These are phyloP conservation scores for Boechera stricta DNA, from an alignment of 345 rosid species.

Conservation along the genomic window DNA sequence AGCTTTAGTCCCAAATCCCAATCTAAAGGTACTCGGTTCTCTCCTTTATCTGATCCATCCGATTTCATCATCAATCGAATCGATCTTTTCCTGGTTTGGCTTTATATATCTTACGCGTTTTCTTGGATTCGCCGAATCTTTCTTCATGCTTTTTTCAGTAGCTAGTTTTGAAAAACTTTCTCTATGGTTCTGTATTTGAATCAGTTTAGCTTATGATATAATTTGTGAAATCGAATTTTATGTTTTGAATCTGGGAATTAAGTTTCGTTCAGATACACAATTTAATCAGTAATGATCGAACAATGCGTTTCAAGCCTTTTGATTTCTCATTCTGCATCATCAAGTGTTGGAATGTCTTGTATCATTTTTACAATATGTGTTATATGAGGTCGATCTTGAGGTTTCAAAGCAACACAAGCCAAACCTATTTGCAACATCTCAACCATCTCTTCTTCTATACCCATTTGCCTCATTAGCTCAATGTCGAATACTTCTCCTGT, in stretches of 20 bases:
- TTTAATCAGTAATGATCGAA: neutral
- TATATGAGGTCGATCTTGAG: constrained; percentile 65
- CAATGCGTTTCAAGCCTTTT: neutral
- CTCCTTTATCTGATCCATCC: constrained; percentile 43
- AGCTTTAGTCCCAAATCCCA: constrained; percentile 26
- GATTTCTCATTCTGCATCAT: constrained; percentile 50
- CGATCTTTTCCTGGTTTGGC: constrained; percentile 30
- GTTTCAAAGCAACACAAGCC: constrained; percentile 64
- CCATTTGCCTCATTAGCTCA: constrained; percentile 60
- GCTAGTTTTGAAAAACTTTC: constrained; percentile 8
- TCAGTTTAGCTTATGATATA: constrained; percentile 18
- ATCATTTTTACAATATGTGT: constrained; percentile 58
- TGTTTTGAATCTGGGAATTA: constrained; percentile 17
- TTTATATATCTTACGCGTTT: constrained; percentile 6
- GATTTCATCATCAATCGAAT: constrained; percentile 2
- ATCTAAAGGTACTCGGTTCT: too few species aligned
- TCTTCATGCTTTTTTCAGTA: constrained; percentile 6
- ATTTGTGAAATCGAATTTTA: constrained; percentile 32
- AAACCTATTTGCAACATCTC: constrained; percentile 77
- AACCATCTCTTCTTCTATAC: constrained; percentile 75
- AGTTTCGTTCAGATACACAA: constrained; percentile 1
- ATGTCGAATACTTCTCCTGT: constrained; percentile 83
- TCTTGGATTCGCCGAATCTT: constrained; percentile 52
- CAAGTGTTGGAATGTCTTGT: constrained; percentile 56
- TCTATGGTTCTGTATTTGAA: constrained; percentile 21